Conservation (phyloP, 176 grass and related monocot species). For the Oryza rufipogon region DNA sequence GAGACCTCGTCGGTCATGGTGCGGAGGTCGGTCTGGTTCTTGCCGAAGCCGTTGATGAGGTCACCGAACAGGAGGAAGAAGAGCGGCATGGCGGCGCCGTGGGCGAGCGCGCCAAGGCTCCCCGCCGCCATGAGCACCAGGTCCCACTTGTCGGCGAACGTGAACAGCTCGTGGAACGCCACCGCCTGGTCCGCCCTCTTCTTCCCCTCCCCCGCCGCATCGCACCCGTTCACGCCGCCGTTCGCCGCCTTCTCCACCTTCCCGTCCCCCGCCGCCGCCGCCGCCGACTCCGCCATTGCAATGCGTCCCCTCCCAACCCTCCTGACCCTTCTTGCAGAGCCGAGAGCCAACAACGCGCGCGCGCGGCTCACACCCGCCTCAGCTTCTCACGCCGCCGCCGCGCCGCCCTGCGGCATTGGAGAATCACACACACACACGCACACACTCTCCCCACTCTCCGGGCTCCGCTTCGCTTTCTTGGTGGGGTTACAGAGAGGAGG, state of each 20-base stretch:
- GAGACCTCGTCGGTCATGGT: constrained; percentile 96
- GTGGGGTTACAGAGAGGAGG: constrained; percentile 1
- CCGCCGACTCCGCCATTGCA: constrained; percentile 52
- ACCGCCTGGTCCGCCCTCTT: constrained; percentile 77
- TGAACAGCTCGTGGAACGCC: constrained; percentile 86
- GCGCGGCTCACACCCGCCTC: constrained; percentile 27
- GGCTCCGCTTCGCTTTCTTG: constrained; percentile 42
- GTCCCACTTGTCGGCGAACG: constrained; percentile 86
- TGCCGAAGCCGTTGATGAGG: constrained; percentile 97
- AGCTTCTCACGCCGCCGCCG: constrained; percentile 28
- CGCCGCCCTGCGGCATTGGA: constrained; percentile 23
- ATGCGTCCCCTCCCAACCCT: background rate
- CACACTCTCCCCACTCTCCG: background rate
- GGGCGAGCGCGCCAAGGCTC: constrained; percentile 72
- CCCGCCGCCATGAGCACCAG: constrained; percentile 74
- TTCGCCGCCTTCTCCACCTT: constrained; percentile 46
- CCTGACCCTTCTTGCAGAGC: background rate
- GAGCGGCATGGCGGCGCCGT: constrained; percentile 97
- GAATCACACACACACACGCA: background rate
- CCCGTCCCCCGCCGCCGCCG: constrained; percentile 22
- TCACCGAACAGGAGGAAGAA: constrained; percentile 98
- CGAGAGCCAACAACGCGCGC: background rate
- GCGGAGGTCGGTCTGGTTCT: constrained; percentile 88
- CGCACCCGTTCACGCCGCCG: constrained; percentile 29
- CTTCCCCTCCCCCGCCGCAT: constrained; percentile 58